phyloP scores from a whole-genome alignment of 129 eudicot species.

The Silybum marianum region DNA sequence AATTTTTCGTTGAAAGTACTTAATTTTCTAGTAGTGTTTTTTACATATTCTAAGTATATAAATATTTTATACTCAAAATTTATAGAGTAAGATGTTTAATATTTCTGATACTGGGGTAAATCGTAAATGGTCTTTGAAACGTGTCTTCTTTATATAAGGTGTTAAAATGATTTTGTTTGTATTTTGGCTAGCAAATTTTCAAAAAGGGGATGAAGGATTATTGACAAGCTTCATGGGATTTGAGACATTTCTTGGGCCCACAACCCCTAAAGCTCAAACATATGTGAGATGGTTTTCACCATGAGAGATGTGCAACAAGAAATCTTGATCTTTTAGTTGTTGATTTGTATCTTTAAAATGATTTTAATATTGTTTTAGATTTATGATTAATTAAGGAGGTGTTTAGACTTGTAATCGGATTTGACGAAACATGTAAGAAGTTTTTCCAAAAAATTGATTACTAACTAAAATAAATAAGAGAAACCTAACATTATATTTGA shows the following conservation, averaged over 20 bases:
- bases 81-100: not conserved
- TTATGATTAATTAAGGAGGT: not conserved
- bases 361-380: not conserved
- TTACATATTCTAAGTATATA: not conserved
- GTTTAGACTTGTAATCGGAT: not conserved
- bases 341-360: not conserved
- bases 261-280: slow-evolving; percentile 33
- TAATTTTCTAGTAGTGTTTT: no score
- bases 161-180: slow-evolving; percentile 45
- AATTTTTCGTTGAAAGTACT: no score
- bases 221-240: slow-evolving; percentile 29
- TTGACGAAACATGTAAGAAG: not conserved
- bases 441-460: no score
- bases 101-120: not conserved
- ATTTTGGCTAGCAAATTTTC: slow-evolving; percentile 47
- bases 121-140: not conserved
- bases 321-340: slow-evolving; percentile 8
- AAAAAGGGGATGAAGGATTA: slow-evolving; percentile 40
- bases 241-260: slow-evolving; percentile 39
- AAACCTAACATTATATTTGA: no score
- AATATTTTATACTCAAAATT: slow-evolving; percentile 7
- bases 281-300: slow-evolving; percentile 30
- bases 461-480: no score
- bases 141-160: slow-evolving; percentile 22
- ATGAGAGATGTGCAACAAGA: slow-evolving; percentile 27